phyloP scores from a whole-genome alignment of 345 rosid species.

The Eucalyptus curtisii region DNA sequence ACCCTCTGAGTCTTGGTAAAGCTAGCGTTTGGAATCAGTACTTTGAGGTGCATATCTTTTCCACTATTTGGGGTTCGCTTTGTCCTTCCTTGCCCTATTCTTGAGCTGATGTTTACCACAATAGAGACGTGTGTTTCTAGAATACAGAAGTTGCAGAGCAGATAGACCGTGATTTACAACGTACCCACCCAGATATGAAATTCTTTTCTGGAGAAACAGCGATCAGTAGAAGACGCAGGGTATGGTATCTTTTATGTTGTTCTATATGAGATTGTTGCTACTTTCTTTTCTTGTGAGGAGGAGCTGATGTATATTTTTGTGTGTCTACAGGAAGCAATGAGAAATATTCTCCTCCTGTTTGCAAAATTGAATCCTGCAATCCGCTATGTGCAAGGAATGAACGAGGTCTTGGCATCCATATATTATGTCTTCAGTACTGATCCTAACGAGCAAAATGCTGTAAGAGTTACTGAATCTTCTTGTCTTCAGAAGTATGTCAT shows the following conservation, averaged over 20 bases:
- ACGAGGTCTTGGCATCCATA: slow-evolving; percentile 69
- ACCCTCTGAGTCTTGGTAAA: slow-evolving; percentile 55
- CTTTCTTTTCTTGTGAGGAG: neutral
- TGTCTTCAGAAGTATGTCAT: neutral
- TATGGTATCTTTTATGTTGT: neutral
- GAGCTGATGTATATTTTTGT: neutral
- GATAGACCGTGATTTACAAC: slow-evolving; percentile 60
- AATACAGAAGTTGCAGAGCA: slow-evolving; percentile 57
- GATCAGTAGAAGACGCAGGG: slow-evolving; percentile 46
- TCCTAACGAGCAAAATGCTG: slow-evolving; percentile 40
- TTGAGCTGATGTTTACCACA: neutral
- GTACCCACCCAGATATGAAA: slow-evolving; percentile 65
- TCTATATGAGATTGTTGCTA: neutral
- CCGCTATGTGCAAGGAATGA: slow-evolving; percentile 76
- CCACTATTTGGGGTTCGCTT: neutral
- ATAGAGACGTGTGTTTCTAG: slow-evolving; percentile 13
- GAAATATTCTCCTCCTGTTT: slow-evolving; percentile 53
- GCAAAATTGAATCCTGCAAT: slow-evolving; percentile 70
- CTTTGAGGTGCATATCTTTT: slow-evolving; percentile 34
- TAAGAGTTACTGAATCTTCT: slow-evolving; percentile 11
- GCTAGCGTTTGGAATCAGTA: slow-evolving; percentile 54
- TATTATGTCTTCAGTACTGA: slow-evolving; percentile 50
- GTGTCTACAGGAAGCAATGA: slow-evolving; percentile 48
- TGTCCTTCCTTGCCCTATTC: neutral
- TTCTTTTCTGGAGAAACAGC: slow-evolving; percentile 53